A percentile compares a stretch with the other conserved stretches of the same genome.
phyloP scores from a whole-genome alignment of 495 filamentous ascomycete species.

The Annulohypoxylon moriforme region DNA sequence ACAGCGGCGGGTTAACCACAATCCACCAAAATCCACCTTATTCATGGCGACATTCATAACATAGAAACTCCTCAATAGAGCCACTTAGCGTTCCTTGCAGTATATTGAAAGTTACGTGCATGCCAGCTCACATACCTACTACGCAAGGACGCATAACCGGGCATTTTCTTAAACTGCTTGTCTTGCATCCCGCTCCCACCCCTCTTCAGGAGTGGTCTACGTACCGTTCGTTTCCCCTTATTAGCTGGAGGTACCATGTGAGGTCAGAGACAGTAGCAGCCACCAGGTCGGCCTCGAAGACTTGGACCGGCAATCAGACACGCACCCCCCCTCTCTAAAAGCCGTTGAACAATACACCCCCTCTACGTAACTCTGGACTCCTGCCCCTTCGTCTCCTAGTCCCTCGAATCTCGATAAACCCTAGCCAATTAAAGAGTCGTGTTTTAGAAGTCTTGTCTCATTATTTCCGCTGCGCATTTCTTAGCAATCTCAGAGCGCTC shows the following conservation, averaged over 20 bases:
- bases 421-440: slow-evolving; percentile 43
- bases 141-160: slow-evolving; percentile 43
- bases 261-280: slow-evolving; percentile 38
- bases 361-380: slow-evolving; percentile 24
- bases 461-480: slow-evolving; percentile 48
- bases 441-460: slow-evolving; percentile 46
- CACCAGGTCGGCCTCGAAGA: slow-evolving; percentile 22
- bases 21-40: slow-evolving; percentile 11
- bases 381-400: slow-evolving; percentile 40
- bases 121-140: slow-evolving; percentile 42
- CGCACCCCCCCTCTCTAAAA: slow-evolving; percentile 46
- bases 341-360: slow-evolving; percentile 47
- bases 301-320: slow-evolving; percentile 45
- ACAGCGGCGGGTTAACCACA: slow-evolving; percentile 5
- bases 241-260: slow-evolving; percentile 35
- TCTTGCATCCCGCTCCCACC: slow-evolving; percentile 41
- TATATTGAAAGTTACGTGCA: slow-evolving; percentile 43
- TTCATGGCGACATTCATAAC: slow-evolving; percentile 18
- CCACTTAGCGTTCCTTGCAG: slow-evolving; percentile 35
- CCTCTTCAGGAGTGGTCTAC: slow-evolving; percentile 17
- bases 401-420: slow-evolving; percentile 49
- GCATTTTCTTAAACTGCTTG: slow-evolving; percentile 42
- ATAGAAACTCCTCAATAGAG: slow-evolving; percentile 22
- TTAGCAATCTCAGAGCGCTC: slow-evolving; percentile 45
- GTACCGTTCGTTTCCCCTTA: slow-evolving; percentile 38